Percentiles rank a stretch among this genome's conserved stretches.
Conservation (phyloP, 495 filamentous ascomycete species). For the Neurospora sp. region DNA sequence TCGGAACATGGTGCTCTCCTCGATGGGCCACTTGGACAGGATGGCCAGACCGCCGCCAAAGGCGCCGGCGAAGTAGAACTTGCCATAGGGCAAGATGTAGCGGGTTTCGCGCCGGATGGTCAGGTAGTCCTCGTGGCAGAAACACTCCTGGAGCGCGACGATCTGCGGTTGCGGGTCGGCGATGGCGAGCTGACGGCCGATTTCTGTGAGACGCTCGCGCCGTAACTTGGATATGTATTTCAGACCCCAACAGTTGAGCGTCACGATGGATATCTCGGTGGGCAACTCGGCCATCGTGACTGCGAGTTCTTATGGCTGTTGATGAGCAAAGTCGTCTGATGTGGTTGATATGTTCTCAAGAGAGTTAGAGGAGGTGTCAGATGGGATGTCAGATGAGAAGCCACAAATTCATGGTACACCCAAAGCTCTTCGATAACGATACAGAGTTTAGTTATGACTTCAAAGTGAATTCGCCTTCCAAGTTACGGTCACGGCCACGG, state of each 20-base stretch:
- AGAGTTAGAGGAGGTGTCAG: neutral
- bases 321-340: neutral
- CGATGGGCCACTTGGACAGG: constrained; percentile 93
- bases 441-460: neutral
- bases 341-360: neutral
- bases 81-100: constrained; percentile 78
- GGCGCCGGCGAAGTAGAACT: constrained; percentile 84
- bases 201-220: constrained; percentile 69
- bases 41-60: constrained; percentile 88
- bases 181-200: constrained; percentile 63
- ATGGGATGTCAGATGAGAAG: neutral
- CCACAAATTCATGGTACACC: neutral
- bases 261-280: constrained; percentile 60
- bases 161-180: constrained; percentile 66
- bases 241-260: constrained; percentile 93
- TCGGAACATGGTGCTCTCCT: constrained; percentile 72
- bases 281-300: constrained; percentile 27
- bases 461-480: neutral
- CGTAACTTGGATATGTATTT: constrained; percentile 78
- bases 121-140: constrained; percentile 82
- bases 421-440: neutral
- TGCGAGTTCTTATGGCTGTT: neutral
- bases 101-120: constrained; percentile 66
- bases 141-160: constrained; percentile 92
- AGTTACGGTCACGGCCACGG: neutral